phyloP scores from a whole-genome alignment of 1,139 yeast genomes.

The Candida tetrigidarum region DNA sequence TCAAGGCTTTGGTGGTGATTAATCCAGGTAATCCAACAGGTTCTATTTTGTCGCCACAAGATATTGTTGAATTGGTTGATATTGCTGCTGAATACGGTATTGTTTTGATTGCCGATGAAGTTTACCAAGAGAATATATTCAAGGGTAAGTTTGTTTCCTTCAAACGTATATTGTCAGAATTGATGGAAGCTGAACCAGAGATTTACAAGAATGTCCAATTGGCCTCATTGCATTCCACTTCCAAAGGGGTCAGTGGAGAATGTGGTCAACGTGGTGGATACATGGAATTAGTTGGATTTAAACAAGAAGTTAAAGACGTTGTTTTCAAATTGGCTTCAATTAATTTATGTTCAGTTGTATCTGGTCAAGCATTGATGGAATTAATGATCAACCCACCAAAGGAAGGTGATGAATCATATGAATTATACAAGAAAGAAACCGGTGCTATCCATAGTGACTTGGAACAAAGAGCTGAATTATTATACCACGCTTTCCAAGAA shows the following conservation, averaged over 20 bases:
- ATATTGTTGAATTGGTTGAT: conserved; percentile 70
- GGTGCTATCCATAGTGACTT: conserved; percentile 63
- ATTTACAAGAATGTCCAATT: conserved; percentile 75
- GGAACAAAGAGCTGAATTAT: conserved; percentile 59
- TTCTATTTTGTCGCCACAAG: conserved; percentile 65
- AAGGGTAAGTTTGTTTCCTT: conserved; percentile 67
- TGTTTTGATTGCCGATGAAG: conserved; percentile 96
- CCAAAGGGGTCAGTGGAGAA: conserved; percentile 97
- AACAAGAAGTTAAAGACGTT: conserved; percentile 66
- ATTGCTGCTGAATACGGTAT: conserved; percentile 85
- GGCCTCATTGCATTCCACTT: conserved; percentile 93
- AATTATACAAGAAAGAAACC: conserved; percentile 65
- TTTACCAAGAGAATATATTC: conserved; percentile 91
- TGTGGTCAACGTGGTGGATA: conserved; percentile 99
- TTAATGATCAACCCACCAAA: conserved; percentile 92
- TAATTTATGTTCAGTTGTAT: conserved; percentile 89
- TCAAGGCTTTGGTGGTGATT: conserved; percentile 86
- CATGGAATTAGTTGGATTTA: conserved; percentile 89
- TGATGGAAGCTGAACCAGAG: conserved; percentile 57
- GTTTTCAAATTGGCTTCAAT: conserved; percentile 87
- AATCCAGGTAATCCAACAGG: conserved; percentile 99
- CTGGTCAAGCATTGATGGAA: conserved; percentile 93
- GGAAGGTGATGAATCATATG: conserved; percentile 76
- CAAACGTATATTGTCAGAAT: conserved; percentile 66
- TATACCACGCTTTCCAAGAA: conserved; percentile 70